Conservation (phyloP, 108 stramenopile species). For the Schizochytrium sp. region DNA sequence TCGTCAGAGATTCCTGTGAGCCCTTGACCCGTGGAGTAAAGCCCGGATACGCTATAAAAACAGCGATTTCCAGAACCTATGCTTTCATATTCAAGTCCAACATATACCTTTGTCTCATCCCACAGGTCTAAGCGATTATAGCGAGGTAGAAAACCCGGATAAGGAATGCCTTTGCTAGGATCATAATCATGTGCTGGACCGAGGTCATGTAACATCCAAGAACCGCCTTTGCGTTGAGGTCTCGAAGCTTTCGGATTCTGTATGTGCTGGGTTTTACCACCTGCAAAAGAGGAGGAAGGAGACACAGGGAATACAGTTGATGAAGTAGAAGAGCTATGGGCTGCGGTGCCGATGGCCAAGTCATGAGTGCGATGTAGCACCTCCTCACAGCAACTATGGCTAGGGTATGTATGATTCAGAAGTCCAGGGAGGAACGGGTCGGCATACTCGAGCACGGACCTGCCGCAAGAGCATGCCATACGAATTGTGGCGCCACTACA, state of each 20-base stretch:
- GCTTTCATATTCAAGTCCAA: constrained; percentile 48
- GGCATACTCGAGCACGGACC: constrained; percentile 8
- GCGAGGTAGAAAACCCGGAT: constrained; percentile 20
- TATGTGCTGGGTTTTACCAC: no score
- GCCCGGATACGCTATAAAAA: constrained; percentile 15
- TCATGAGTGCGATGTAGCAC: neutral
- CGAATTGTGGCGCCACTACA: neutral
- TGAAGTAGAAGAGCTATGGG: no score
- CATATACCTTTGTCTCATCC: neutral
- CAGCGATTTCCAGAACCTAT: constrained; percentile 3
- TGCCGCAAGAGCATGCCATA: constrained; percentile 40
- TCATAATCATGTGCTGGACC: neutral
- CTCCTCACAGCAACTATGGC: neutral
- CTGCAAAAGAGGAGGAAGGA: no score
- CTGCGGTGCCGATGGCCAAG: neutral
- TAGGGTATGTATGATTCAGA: neutral
- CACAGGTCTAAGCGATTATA: constrained; percentile 25
- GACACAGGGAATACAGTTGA: no score
- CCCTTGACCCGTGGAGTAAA: neutral
- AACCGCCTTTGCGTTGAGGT: neutral
- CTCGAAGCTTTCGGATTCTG: neutral
- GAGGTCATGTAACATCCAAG: constrained; percentile 50
- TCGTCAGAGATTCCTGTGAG: neutral
- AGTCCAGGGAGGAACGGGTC: constrained; percentile 41
- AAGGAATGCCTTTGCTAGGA: neutral